Evolutionary conservation across 495 filamentous ascomycete species (phyloP).

Genomic region (Ascobolus immersus): DNA sequence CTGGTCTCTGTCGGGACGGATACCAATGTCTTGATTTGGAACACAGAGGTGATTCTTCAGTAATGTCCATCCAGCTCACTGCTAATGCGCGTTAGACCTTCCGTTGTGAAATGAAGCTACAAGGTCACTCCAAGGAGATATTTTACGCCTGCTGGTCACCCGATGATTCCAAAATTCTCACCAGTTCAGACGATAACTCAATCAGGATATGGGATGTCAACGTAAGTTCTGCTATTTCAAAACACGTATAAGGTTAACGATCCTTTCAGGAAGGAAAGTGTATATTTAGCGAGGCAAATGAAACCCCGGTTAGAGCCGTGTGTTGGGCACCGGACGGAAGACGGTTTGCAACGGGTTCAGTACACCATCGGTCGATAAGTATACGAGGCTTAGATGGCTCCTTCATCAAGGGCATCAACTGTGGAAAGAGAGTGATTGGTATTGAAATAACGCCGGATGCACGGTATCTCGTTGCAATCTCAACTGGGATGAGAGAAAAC

Average conservation of each 20-base stretch:
- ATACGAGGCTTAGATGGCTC: too few relatives aligned
- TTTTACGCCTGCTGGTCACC: slow-evolving; percentile 73
- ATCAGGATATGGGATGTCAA: slow-evolving; percentile 57
- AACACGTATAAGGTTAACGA: background rate
- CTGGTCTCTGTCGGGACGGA: slow-evolving; percentile 64
- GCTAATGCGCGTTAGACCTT: slow-evolving; percentile 19
- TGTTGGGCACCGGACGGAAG: slow-evolving; percentile 59
- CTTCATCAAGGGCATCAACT: slow-evolving; percentile 29
- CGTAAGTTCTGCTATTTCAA: slow-evolving; percentile 24
- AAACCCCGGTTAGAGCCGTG: slow-evolving; percentile 55
- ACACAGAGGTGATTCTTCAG: slow-evolving; percentile 25
- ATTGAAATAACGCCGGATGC: slow-evolving; percentile 59
- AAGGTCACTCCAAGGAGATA: slow-evolving; percentile 39
- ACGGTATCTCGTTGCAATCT: slow-evolving; percentile 48
- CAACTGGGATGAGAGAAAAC: slow-evolving; percentile 34
- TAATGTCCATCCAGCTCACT: background rate
- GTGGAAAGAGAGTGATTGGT: slow-evolving; percentile 52
- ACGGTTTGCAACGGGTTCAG: slow-evolving; percentile 55
- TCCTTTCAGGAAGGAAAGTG: background rate
- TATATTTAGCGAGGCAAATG: slow-evolving; percentile 38
- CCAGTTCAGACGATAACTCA: slow-evolving; percentile 46
- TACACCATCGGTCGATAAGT: too few relatives aligned
- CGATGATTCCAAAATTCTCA: slow-evolving; percentile 62
- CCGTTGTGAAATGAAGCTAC: too few relatives aligned
- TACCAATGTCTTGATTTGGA: slow-evolving; percentile 52